Conservation (phyloP, 2,329 filamentous ascomycete species). For the Stemphylium vesicarium region DNA sequence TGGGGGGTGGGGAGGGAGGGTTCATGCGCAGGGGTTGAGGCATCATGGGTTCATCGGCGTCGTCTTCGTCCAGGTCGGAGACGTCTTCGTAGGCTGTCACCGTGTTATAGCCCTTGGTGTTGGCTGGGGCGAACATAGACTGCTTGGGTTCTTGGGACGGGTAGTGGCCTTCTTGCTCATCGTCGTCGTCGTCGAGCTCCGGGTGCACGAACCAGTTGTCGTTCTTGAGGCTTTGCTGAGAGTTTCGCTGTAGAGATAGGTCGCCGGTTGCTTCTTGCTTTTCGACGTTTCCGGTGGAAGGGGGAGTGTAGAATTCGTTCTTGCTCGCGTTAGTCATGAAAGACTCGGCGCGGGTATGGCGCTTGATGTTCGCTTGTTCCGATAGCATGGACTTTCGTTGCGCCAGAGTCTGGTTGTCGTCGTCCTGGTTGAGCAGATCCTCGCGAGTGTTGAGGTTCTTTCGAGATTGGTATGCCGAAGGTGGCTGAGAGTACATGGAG, state of each 20-base stretch:
- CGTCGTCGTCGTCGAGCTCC: constrained; percentile 24
- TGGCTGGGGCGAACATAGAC: constrained; percentile 31
- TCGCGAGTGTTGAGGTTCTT: constrained; percentile 45
- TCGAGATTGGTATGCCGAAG: constrained; percentile 46
- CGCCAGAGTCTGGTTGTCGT: constrained; percentile 39
- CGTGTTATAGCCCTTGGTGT: constrained; percentile 35
- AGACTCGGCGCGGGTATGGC: constrained; percentile 36
- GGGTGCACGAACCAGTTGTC: constrained; percentile 57
- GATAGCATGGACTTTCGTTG: constrained; percentile 44
- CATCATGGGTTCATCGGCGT: constrained; percentile 35
- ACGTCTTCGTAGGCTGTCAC: constrained; percentile 37
- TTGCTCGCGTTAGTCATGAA: constrained; percentile 37
- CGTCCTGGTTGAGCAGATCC: constrained; percentile 35
- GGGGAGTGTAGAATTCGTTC: constrained; percentile 40
- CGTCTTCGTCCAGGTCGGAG: constrained; percentile 38
- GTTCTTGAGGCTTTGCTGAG: constrained; percentile 47
- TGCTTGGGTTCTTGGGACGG: constrained; percentile 23
- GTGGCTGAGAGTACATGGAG: constrained; percentile 54
- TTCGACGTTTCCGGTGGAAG: constrained; percentile 19
- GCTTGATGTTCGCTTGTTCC: constrained; percentile 44
- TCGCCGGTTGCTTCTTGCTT: constrained; percentile 27
- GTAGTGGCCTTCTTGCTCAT: constrained; percentile 17
- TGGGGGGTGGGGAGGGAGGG: constrained; percentile 50
- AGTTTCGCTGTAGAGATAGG: constrained; percentile 36
- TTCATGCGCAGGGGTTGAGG: constrained; percentile 56